phyloP scores from a whole-genome alignment of 768 basidiomycete species.

The Trametes coccinea region DNA sequence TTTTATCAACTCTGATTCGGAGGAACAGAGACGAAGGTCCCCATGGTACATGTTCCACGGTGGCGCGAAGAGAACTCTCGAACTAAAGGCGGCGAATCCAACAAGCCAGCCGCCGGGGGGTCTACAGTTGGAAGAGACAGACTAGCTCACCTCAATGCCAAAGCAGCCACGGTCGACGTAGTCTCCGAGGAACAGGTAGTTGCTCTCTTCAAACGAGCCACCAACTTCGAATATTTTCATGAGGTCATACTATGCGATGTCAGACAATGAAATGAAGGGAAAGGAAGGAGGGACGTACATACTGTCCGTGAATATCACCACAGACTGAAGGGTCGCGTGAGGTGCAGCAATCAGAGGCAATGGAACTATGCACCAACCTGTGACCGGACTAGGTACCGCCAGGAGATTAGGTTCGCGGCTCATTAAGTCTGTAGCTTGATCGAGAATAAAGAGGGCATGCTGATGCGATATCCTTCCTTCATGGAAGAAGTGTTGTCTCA shows the following conservation, averaged over 20 bases:
- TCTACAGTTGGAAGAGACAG: too few relatives aligned
- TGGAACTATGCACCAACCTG: constrained; percentile 56
- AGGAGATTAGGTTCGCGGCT: constrained; percentile 83
- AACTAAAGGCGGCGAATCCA: too few relatives aligned
- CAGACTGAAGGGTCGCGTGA: constrained; percentile 58
- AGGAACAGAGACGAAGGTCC: too few relatives aligned
- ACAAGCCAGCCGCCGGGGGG: too few relatives aligned
- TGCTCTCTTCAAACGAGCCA: constrained; percentile 77
- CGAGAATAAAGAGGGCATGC: constrained; percentile 83
- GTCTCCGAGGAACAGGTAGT: constrained; percentile 93
- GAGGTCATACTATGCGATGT: constrained; percentile 75
- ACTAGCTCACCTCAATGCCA: constrained; percentile 68
- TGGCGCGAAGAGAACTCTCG: too few relatives aligned
- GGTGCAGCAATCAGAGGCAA: background rate
- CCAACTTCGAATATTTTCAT: constrained; percentile 98
- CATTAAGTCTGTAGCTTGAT: constrained; percentile 65
- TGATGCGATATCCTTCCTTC: constrained; percentile 83
- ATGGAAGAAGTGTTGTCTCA: constrained; percentile 87
- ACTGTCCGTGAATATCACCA: constrained; percentile 98
- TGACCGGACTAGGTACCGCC: constrained; percentile 84
- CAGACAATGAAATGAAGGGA: background rate
- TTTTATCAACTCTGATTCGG: too few relatives aligned
- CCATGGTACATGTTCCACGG: too few relatives aligned
- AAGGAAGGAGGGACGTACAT: constrained; percentile 47
- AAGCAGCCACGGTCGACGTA: constrained; percentile 98